Conservation (phyloP, 768 basidiomycete species). For the Pisolithus sp. region DNA sequence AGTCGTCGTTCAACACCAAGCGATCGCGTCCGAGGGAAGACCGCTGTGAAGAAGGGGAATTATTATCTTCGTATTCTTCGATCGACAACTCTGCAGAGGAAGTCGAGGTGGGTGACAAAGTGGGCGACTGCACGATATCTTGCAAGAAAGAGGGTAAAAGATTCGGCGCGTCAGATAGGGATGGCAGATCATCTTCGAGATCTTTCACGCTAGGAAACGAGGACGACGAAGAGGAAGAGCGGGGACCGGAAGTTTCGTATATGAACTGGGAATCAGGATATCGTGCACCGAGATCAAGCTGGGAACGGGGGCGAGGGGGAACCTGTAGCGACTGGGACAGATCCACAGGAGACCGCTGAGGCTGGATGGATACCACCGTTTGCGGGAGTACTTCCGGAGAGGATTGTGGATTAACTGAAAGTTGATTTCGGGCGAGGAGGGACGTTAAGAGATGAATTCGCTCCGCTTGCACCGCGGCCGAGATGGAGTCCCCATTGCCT, state of each 20-base stretch:
- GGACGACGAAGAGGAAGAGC: slow-evolving; percentile 34
- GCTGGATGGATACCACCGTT: slow-evolving; percentile 42
- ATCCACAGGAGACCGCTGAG: slow-evolving; percentile 35
- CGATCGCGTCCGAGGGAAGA: slow-evolving; percentile 22
- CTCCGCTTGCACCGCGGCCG: slow-evolving; percentile 77
- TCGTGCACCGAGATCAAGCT: slow-evolving; percentile 41
- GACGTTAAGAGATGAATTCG: slow-evolving; percentile 75
- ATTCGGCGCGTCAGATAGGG: slow-evolving; percentile 34
- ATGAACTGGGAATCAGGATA: slow-evolving; percentile 47
- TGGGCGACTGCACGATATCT: slow-evolving; percentile 66
- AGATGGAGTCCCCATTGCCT: slow-evolving; percentile 84
- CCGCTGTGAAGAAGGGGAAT: slow-evolving; percentile 22
- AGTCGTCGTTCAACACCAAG: slow-evolving; percentile 21
- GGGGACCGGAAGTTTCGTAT: slow-evolving; percentile 57
- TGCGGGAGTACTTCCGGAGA: slow-evolving; percentile 30
- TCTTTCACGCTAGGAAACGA: slow-evolving; percentile 28
- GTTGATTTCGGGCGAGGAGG: slow-evolving; percentile 56
- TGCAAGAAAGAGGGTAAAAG: slow-evolving; percentile 75
- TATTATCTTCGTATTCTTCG: slow-evolving; percentile 45
- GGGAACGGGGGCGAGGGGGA: slow-evolving; percentile 47
- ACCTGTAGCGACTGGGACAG: slow-evolving; percentile 28
- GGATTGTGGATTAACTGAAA: slow-evolving; percentile 17
- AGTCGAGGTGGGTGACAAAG: slow-evolving; percentile 56
- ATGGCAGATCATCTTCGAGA: slow-evolving; percentile 15
- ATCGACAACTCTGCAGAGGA: slow-evolving; percentile 61